Conservation (phyloP, 371 early-diverging fungal species). For the Cokeromyces recurvatus region DNA sequence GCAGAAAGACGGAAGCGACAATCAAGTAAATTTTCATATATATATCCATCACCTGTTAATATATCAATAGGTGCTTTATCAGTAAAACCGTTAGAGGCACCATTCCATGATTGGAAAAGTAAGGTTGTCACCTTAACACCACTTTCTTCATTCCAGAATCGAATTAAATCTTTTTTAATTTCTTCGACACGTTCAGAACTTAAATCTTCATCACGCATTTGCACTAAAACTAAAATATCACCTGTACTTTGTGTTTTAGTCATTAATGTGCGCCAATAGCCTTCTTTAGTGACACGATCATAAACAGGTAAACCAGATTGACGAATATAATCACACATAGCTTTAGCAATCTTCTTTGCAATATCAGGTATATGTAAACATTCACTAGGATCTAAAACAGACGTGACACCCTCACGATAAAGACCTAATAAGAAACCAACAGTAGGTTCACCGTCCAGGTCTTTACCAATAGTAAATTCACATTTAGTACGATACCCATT, state of each 20-base stretch:
- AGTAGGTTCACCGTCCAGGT: slow-evolving; percentile 46
- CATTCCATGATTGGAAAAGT: slow-evolving; percentile 54
- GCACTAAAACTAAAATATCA: slow-evolving; percentile 44
- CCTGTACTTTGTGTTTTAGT: slow-evolving; percentile 59
- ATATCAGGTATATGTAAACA: slow-evolving; percentile 49
- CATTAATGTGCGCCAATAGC: slow-evolving; percentile 63
- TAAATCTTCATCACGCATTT: slow-evolving; percentile 42
- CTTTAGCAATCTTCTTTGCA: slow-evolving; percentile 50
- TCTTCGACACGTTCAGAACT: slow-evolving; percentile 22
- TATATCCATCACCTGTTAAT: slow-evolving; percentile 53
- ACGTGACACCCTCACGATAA: slow-evolving; percentile 55
- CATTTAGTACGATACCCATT: slow-evolving; percentile 77
- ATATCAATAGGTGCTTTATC: slow-evolving; percentile 45
- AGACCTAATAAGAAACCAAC: slow-evolving; percentile 72
- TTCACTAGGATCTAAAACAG: slow-evolving; percentile 46
- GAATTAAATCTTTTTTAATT: slow-evolving; percentile 20
- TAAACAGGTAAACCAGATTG: slow-evolving; percentile 46
- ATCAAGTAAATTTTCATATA: slow-evolving; percentile 66
- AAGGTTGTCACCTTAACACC: slow-evolving; percentile 39
- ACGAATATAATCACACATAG: slow-evolving; percentile 44
- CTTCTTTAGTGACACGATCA: slow-evolving; percentile 51
- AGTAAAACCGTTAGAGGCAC: slow-evolving; percentile 53
- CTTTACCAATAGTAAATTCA: slow-evolving; percentile 73
- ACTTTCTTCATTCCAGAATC: slow-evolving; percentile 18
- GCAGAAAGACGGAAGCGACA: slow-evolving; percentile 69